Base-by-base conservation (phyloP, 441 rosid species). In the Arabidopsis hybrid region DNA sequence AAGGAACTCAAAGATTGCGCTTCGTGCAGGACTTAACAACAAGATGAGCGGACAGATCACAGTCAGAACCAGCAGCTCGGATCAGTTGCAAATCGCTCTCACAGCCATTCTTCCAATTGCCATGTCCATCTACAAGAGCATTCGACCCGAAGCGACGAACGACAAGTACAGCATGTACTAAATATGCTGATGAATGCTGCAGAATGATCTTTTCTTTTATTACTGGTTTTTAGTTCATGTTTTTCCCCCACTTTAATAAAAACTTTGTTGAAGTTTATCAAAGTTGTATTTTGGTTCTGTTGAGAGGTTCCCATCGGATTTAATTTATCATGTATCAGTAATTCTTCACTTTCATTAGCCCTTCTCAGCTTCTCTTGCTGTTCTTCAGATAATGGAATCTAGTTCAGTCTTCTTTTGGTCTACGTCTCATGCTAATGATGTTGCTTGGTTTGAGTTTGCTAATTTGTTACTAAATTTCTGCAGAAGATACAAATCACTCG, bases 11-110 rank as follows among this genome's bases (percentile, higher is more conserved):
- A 89, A 95, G 84, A 58, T 95, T 9, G 87, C 92, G 1, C 72
- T 95, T 60, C 93, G 94, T 56, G 97, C 94, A 4, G 97, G 97
- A 61, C 80, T 95, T 73, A 95, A 95, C 90, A 95, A 91, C 85
- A 91, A 92, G 86, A 82, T 84, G 82, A 91, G 93, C 4, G 97
- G 96, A 38, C 96, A 91, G 81, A 76, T 93, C 65, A 79, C 83
- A 2, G 81, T 93, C 50, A 72, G 92, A 65, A 91, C 96, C 46
- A 95, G 91, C 83, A 89, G 92, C 85, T 88, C 98, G 1, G 97
- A 93, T 47, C 96, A 91, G 82, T 86, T 92, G 73, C 98, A 93
- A 88, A 77, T 90, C 56, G 94, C 94, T 59, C 94, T 89, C 16
- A 71, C 87, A 5, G 85, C 83, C 47, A 75, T 90, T 79, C 81